phyloP scores from a whole-genome alignment of 805 yeast genomes.

The Cyberlindnera maclurae region DNA sequence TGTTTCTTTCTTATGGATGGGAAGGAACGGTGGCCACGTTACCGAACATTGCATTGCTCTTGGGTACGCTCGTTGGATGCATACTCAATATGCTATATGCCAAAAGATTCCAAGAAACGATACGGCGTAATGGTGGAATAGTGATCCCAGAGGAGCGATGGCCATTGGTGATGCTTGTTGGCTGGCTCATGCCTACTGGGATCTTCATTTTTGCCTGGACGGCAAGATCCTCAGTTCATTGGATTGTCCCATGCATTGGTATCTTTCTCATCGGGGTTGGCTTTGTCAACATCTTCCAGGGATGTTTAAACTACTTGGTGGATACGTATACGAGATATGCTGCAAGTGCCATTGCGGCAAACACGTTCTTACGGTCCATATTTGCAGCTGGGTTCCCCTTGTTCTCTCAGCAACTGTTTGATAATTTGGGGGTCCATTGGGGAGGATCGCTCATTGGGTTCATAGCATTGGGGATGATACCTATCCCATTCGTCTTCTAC shows the following conservation, averaged over 20 bases:
- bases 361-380: constrained; percentile 50
- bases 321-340: constrained; percentile 52
- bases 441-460: constrained; percentile 49
- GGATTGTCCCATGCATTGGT: constrained; percentile 55
- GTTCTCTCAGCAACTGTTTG: constrained; percentile 47
- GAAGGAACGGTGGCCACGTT: constrained; percentile 27
- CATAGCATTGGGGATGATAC: constrained; percentile 41
- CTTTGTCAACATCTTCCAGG: constrained; percentile 49
- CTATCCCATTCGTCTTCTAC: constrained; percentile 51
- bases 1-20: constrained; percentile 25
- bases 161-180: constrained; percentile 43
- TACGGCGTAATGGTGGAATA: constrained; percentile 34
- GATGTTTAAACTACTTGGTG: constrained; percentile 52
- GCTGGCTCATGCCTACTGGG: constrained; percentile 42
- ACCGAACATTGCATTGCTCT: constrained; percentile 30
- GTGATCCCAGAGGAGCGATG: constrained; percentile 57
- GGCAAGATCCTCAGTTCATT: constrained; percentile 34
- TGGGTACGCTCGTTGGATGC: constrained; percentile 32
- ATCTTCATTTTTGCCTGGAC: constrained; percentile 62
- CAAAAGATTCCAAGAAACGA: constrained; percentile 27
- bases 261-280: constrained; percentile 47
- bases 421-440: constrained; percentile 43
- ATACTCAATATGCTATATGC: constrained; percentile 26
- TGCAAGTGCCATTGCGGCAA: constrained; percentile 61
- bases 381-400: constrained; percentile 59